Base-by-base conservation (phyloP, 2,329 filamentous ascomycete genomes). In the Alternaria tenuissima region DNA sequence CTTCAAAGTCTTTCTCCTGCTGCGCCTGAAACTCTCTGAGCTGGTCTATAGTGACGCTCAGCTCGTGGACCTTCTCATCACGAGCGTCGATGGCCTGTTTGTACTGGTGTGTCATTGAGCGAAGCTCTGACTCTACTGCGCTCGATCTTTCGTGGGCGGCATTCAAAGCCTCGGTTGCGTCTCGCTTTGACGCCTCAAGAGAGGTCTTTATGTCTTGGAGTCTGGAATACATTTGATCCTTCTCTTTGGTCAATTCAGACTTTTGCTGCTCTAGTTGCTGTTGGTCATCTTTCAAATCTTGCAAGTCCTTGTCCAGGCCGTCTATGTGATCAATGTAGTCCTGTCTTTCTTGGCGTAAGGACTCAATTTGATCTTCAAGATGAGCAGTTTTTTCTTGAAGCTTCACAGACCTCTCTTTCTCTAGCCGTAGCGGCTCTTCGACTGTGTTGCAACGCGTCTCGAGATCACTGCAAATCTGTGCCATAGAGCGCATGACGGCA, bases 381-480 rank as follows among this genome's bases (percentile, higher is more conserved):
- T 67, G 64, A 8, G 74, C 60, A 3, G 80, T 71, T 57, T 72
- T 55, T 9, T 65, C 59, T 46, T 80, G 67, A 14, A 81, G 67
- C 22, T 72, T 66, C 42, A 65, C 55, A n/a, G 70, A 75, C 52
- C 71, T 79, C 16, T 74, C 70, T 55, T 78, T 74, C 64, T 84
- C 84, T 16, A 76, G 74, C 5, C 80, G 79, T 12, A 88, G 76
- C 6, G 87, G 87, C 49, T 79, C 79, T 72, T 89, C 87, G 2
- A 85, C 79, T 32, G 81, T 81, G 34, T 83, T 80, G 67, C 87
- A 89, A 7, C 87, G 82, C 9, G 75, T 76, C 65, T 89, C 87
- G 1, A 89, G 77, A 57, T 87, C 85, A 24, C 81, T 79, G 66
- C 86, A 88, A 12, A 85, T 82, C 34, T 84, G 80, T 16, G 82